Evolutionary conservation across 331 rosid species (phyloP).

Genomic region (Phaseolus coccineus): DNA sequence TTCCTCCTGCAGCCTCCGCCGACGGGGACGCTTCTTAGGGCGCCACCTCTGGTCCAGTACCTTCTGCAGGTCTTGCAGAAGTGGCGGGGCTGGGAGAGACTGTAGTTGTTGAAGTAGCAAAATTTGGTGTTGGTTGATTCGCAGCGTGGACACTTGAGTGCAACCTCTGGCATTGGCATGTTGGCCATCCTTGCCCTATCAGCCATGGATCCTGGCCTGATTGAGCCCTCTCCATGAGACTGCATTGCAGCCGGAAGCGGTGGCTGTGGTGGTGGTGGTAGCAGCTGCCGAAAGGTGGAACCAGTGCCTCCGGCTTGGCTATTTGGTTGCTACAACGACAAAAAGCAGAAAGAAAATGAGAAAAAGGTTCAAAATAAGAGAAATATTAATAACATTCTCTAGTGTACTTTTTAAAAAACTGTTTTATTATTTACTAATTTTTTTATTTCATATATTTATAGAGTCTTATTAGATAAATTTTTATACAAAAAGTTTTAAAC

Average conservation of each 20-base stretch:
- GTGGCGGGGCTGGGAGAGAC: neutral
- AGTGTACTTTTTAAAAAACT: too few relatives aligned
- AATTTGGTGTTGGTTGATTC: neutral
- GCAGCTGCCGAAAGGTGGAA: conserved; percentile 56
- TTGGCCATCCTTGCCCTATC: conserved; percentile 90
- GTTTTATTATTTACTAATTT: too few relatives aligned
- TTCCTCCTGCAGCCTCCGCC: conserved; percentile 89
- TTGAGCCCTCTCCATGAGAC: conserved; percentile 57
- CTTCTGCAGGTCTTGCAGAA: neutral
- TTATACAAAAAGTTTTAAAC: too few relatives aligned
- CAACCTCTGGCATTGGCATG: conserved; percentile 70
- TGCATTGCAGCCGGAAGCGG: neutral
- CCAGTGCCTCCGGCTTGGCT: conserved; percentile 46
- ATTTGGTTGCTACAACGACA: conserved; percentile 57
- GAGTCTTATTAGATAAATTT: too few relatives aligned
- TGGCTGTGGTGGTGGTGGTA: conserved; percentile 41
- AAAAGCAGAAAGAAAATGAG: neutral
- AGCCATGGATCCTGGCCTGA: conserved; percentile 72
- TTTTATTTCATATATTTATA: too few relatives aligned
- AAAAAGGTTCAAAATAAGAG: neutral
- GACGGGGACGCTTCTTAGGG: conserved; percentile 79
- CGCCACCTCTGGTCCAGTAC: conserved; percentile 85
- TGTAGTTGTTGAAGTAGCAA: neutral
- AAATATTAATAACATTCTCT: too few relatives aligned
- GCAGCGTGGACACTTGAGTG: conserved; percentile 46